Base-by-base conservation (phyloP, 1,284 basidiomycete genomes). In the Coniferiporia sulphurascens region DNA sequence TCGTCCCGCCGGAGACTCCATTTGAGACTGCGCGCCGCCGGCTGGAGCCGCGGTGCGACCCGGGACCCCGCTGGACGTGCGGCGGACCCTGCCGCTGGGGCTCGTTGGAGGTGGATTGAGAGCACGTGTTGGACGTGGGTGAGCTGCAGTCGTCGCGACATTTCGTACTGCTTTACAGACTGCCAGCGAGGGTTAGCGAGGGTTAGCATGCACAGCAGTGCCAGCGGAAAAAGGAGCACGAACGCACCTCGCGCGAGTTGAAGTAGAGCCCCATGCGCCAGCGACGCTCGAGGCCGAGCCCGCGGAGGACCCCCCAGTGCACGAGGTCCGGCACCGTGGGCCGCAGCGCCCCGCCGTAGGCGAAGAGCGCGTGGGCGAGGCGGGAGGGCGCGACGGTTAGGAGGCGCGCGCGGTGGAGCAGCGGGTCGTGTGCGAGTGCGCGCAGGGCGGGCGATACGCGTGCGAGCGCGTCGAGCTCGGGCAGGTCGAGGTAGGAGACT, bases 401-500 rank as follows among this genome's bases (percentile, higher is more conserved):
- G 55, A 89, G 68, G 7, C 87, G 80, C 58, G 78, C 76, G 51
- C 75, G 78, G 64, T 89, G 84, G 22, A 89, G 70, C 13, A 83
- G 74, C 0, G 82, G 85, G 66, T 89, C 87, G 8, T 75, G 70
- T 8, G 83, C 78, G 51, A 88, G 72, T 12, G 66, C 65, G 7
- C 76, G 74, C 10, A 88, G 73, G 19, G 69, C 62, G 13, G 76
- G 78, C 50, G 74, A 78, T 22, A 79, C 73, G 56, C 72, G 74
- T 10, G 78, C 75, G 36, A 88, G 68, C 1, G 74, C 68, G 54
- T 77, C 77, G 49, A 89, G 78, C 67, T 89, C 87, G 0, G 87
- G 87, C 6, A 89, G 69, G 70, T 89, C 87, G 52, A 89, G 75
- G 68, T 80, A 89, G 1, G 84, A 82, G 48, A 87, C 86, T 87